phyloP scores from a whole-genome alignment of 176 grass and related monocot genomes.

The Oryza officinalis region DNA sequence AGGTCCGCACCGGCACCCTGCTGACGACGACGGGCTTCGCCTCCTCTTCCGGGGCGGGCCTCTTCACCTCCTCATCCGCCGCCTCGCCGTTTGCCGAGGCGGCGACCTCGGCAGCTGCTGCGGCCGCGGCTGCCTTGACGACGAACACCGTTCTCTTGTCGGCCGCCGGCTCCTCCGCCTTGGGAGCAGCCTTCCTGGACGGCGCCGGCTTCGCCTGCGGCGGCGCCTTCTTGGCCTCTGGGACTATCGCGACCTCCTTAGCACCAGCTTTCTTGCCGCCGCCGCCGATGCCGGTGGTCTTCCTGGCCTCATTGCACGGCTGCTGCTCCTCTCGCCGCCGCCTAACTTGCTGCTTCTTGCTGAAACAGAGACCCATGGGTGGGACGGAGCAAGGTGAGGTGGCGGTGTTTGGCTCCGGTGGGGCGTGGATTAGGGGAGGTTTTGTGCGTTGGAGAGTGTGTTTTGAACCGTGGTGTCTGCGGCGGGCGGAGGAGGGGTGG shows the following conservation, averaged over 20 bases:
- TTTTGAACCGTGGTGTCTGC: neutral
- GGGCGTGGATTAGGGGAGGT: neutral
- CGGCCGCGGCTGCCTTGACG: constrained; percentile 55
- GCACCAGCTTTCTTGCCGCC: neutral
- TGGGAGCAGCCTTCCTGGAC: constrained; percentile 31
- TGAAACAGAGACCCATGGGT: constrained; percentile 84
- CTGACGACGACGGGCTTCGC: constrained; percentile 30
- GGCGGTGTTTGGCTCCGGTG: too few species aligned
- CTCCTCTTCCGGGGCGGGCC: constrained; percentile 26
- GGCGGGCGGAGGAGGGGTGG: constrained; percentile 8
- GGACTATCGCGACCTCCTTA: neutral
- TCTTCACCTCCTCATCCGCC: neutral
- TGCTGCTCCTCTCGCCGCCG: constrained; percentile 20
- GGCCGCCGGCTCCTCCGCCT: constrained; percentile 34
- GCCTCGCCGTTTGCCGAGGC: neutral
- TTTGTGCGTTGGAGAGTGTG: constrained; percentile 2
- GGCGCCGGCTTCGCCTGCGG: constrained; percentile 10
- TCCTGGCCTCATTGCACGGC: constrained; percentile 2
- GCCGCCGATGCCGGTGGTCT: neutral
- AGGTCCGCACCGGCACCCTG: constrained; percentile 54
- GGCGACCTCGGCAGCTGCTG: constrained; percentile 21
- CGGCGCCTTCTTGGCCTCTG: constrained; percentile 25
- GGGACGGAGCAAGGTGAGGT: neutral
- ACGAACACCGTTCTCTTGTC: constrained; percentile 79
- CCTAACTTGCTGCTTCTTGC: constrained; percentile 67